Evolutionary conservation across 768 basidiomycete genomes (phyloP), one percentile per base, ranked within the genome.

Genomic region (Pleurotus cornucopiae): DNA sequence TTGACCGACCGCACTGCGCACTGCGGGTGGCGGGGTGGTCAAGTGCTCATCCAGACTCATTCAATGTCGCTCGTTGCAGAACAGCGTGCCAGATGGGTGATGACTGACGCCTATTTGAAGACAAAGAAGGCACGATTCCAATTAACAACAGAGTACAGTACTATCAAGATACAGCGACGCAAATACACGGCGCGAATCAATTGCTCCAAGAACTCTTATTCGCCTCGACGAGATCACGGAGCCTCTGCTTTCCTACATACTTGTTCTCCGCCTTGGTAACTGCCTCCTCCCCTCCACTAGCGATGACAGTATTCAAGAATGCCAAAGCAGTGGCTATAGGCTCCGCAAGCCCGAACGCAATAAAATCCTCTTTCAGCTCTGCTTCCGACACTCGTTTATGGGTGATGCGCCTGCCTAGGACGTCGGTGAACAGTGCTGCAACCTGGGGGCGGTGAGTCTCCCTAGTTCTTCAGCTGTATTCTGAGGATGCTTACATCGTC

Each of bases 401-500:
- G 2, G 55, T 64, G 30, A 73, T 72, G 34, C 61, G 60, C n/a
- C 70, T 57, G 25, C 67, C 67, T 4, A 73, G 55, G 2, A 65
- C 53, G 1, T 62, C 56, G 20, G 55, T 69, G 30, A 72, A 54
- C 20, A 68, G 55, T 18, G 37, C 52, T 2, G 68, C 68, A 6
- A 64, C 63, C 70, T 72, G 11, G 13, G 21, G 34, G 6, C 11
- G 1, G 43, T 20, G 5, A 38, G 16, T 44, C 23, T 13, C 6
- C 25, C 39, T 12, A 21, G 3, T 7, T 12, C 49, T 1, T 12
- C 44, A 13, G 16, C 11, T 5, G 26, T 16, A 1, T 3, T 11
- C 12, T 5, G 37, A 5, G 23, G 30, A n/a, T 3, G 44, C 60
- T 49, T 26, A 71, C 73, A 59, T 72, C 61, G 56, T 70, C 68